phyloP scores from a whole-genome alignment of 192 early-diverging fungal species.

The Irineochytrium annulatum region DNA sequence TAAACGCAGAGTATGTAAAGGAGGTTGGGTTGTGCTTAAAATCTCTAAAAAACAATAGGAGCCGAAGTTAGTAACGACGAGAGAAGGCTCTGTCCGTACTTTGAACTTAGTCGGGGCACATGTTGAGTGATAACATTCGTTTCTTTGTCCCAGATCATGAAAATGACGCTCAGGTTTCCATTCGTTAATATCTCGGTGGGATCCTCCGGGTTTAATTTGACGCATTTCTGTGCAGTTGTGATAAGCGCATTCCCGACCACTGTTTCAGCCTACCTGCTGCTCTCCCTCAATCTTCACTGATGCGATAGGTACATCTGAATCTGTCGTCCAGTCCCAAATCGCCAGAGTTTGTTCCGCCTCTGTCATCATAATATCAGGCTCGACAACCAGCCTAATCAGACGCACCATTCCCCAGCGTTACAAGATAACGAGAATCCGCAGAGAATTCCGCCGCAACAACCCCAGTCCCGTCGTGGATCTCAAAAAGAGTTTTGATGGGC shows the following conservation, averaged over 20 bases:
- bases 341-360: conserved; percentile 39
- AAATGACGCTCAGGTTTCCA: conserved; percentile 37
- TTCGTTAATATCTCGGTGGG: conserved; percentile 44
- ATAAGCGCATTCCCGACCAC: not conserved
- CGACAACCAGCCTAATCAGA: not conserved
- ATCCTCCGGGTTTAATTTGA: conserved; percentile 48
- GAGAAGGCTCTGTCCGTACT: conserved; percentile 28
- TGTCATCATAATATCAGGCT: conserved; percentile 1
- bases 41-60: conserved; percentile 31
- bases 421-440: conserved; percentile 40
- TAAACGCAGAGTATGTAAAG: conserved; percentile 44
- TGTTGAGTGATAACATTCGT: conserved; percentile 33
- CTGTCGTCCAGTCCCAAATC: conserved; percentile 56
- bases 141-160: conserved; percentile 38
- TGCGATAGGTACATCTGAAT: conserved; percentile 33
- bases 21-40: conserved; percentile 40
- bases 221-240: conserved; percentile 23
- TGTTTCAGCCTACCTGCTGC: conserved; percentile 34
- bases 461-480: conserved; percentile 47
- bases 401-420: conserved; percentile 53
- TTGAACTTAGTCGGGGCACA: conserved; percentile 36
- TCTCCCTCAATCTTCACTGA: conserved; percentile 34
- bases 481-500: conserved; percentile 55
- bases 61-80: not conserved
- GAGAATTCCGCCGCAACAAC: conserved; percentile 44